phyloP scores from a whole-genome alignment of 805 yeast species.

The Lachancea fermentati region DNA sequence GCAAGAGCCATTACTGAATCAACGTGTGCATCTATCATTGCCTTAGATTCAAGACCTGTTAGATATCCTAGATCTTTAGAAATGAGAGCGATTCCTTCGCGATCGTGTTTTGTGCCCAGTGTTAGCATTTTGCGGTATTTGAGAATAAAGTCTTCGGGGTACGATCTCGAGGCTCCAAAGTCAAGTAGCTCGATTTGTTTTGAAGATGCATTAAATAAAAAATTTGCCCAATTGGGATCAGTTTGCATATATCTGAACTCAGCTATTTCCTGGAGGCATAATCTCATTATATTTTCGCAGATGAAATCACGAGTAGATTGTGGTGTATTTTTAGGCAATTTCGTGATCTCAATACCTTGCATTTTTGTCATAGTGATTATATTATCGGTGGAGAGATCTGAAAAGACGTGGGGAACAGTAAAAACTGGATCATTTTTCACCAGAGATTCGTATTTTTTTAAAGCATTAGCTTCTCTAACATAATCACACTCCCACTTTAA shows the following conservation, averaged over 20 bases:
- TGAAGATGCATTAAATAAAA: constrained; percentile 69
- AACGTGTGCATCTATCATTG: constrained; percentile 88
- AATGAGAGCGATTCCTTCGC: constrained; percentile 54
- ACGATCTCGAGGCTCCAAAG: constrained; percentile 92
- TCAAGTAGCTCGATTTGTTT: constrained; percentile 79
- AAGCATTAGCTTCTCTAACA: constrained; percentile 74
- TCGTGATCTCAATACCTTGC: constrained; percentile 77
- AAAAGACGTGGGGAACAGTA: constrained; percentile 75
- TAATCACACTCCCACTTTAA: constrained; percentile 98
- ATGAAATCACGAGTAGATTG: constrained; percentile 77
- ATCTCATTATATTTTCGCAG: constrained; percentile 78
- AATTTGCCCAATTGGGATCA: constrained; percentile 99
- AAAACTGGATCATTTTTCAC: constrained; percentile 57
- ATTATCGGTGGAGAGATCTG: constrained; percentile 70
- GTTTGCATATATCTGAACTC: constrained; percentile 91
- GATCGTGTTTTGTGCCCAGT: constrained; percentile 67
- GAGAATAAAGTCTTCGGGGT: constrained; percentile 56
- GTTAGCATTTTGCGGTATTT: constrained; percentile 68
- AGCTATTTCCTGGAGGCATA: constrained; percentile 82
- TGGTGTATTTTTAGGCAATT: constrained; percentile 52
- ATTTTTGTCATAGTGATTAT: constrained; percentile 86
- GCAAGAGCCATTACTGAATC: constrained; percentile 87
- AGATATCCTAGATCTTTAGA: constrained; percentile 77
- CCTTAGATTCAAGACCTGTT: constrained; percentile 82
- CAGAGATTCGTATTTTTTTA: constrained; percentile 61